phyloP scores from a whole-genome alignment of 2,329 filamentous ascomycete species.

The Lithohypha guttulata region DNA sequence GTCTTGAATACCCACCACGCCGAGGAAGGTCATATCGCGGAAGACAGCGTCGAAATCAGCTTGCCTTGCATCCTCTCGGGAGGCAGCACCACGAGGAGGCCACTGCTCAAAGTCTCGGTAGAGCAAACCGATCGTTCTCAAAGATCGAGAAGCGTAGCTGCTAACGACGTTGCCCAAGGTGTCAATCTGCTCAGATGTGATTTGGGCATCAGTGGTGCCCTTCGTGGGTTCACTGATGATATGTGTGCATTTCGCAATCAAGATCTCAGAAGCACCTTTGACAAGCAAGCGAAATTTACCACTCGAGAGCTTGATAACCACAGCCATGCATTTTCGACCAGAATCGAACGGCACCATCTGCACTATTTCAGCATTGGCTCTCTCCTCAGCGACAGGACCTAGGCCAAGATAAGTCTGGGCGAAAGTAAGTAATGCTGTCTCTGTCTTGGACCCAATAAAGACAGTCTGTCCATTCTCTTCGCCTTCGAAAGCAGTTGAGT shows the following conservation, averaged over 20 bases:
- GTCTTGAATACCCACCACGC: slow-evolving; percentile 71
- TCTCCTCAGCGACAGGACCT: slow-evolving; percentile 49
- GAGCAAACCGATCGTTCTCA: slow-evolving; percentile 73
- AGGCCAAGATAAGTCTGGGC: slow-evolving; percentile 56
- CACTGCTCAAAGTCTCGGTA: slow-evolving; percentile 77
- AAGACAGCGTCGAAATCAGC: slow-evolving; percentile 59
- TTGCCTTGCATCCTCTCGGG: slow-evolving; percentile 47
- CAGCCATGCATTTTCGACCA: slow-evolving; percentile 58
- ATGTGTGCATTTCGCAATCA: slow-evolving; percentile 36
- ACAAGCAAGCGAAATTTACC: slow-evolving; percentile 47
- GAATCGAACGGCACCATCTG: slow-evolving; percentile 52
- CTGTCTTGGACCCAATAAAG: slow-evolving; percentile 68
- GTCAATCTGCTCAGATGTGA: slow-evolving; percentile 48
- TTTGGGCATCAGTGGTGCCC: slow-evolving; percentile 40
- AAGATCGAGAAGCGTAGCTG: slow-evolving; percentile 65
- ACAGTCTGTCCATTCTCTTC: slow-evolving; percentile 48
- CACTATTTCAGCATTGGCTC: slow-evolving; percentile 49
- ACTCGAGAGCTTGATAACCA: slow-evolving; percentile 46
- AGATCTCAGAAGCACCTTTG: slow-evolving; percentile 44
- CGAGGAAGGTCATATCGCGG: slow-evolving; percentile 55
- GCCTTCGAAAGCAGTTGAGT: slow-evolving; percentile 60
- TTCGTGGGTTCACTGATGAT: slow-evolving; percentile 52
- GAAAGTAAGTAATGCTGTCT: slow-evolving; percentile 63
- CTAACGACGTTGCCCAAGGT: slow-evolving; percentile 58
- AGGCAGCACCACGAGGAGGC: slow-evolving; percentile 58